Evolutionary conservation across 2,329 filamentous ascomycete genomes (phyloP).

Genomic region (Talaromyces sp.): DNA sequence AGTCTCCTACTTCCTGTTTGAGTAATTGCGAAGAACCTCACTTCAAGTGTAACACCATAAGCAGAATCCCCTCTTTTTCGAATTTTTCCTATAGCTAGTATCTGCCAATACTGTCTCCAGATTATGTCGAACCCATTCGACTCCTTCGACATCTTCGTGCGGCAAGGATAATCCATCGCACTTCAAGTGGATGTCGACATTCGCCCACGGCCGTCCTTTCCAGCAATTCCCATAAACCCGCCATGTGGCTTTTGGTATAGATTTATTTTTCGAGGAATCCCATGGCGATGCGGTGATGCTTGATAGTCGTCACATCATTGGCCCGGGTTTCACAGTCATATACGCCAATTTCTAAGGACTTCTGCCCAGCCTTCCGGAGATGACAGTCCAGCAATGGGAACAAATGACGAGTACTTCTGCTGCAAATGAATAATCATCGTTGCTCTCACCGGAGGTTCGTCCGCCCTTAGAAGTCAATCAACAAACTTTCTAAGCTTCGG

Average conservation of each 20-base stretch:
- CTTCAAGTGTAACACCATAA: background rate
- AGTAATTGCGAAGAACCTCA: background rate
- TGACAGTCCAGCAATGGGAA: conserved; percentile 2
- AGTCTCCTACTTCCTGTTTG: background rate
- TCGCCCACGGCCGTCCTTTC: background rate
- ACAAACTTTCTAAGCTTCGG: conserved; percentile 13
- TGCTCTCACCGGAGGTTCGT: conserved; percentile 12
- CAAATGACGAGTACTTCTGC: background rate
- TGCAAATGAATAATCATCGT: background rate
- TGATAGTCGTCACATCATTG: conserved; percentile 10
- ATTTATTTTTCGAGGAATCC: background rate
- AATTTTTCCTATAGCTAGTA: background rate
- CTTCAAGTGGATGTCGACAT: background rate
- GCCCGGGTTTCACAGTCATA: conserved; percentile 2
- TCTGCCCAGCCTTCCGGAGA: conserved; percentile 5
- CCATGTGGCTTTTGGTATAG: background rate
- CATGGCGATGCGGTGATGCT: background rate
- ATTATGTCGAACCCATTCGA: background rate
- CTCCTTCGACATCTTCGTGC: background rate
- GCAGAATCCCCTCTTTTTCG: no score
- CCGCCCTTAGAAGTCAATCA: conserved; percentile 8
- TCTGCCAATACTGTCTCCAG: background rate
- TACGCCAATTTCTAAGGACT: background rate
- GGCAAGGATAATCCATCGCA: background rate
- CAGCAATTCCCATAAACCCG: conserved; percentile 1